These are phyloP conservation scores for Lodderomyces orthopsilosis DNA, from an alignment of 1,139 yeast genomes.

Conservation along the genomic window DNA sequence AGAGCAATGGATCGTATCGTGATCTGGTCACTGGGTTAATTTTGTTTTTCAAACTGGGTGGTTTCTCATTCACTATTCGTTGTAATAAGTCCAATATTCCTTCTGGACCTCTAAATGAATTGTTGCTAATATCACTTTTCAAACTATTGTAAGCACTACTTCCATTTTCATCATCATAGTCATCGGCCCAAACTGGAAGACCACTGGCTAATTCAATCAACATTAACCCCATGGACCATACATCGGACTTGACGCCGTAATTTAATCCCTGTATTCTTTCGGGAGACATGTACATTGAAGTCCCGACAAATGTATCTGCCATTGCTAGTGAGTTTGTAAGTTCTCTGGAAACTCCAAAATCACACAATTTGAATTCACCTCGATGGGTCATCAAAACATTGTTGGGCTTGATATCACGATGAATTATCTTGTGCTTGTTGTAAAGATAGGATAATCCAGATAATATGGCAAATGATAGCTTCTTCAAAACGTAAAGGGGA, in stretches of 20 bases:
- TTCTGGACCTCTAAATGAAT: slow-evolving; percentile 50
- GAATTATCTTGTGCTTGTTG: slow-evolving; percentile 81
- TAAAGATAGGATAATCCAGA: slow-evolving; percentile 81
- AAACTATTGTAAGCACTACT: background rate
- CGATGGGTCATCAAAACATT: slow-evolving; percentile 68
- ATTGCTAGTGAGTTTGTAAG: slow-evolving; percentile 75
- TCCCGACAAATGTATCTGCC: slow-evolving; percentile 97
- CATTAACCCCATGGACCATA: slow-evolving; percentile 94
- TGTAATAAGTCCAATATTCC: slow-evolving; percentile 89
- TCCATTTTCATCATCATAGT: slow-evolving; percentile 17
- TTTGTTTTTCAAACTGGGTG: slow-evolving; percentile 58
- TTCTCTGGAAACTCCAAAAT: slow-evolving; percentile 92
- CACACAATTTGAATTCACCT: slow-evolving; percentile 83
- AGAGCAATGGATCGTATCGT: slow-evolving; percentile 41
- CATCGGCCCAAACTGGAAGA: slow-evolving; percentile 45
- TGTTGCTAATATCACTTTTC: slow-evolving; percentile 1
- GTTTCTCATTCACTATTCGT: slow-evolving; percentile 87
- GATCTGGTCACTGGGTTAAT: slow-evolving; percentile 24
- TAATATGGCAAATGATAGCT: slow-evolving; percentile 72
- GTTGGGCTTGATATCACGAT: slow-evolving; percentile 65
- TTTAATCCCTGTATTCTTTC: slow-evolving; percentile 94
- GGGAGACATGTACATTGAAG: slow-evolving; percentile 97
- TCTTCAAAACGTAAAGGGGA: slow-evolving; percentile 68
- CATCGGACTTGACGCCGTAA: slow-evolving; percentile 90
- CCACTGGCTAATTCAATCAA: slow-evolving; percentile 87